These are phyloP conservation scores for Wickerhamomyces chambardii DNA, from an alignment of 805 yeast genomes.

Conservation along the genomic window DNA sequence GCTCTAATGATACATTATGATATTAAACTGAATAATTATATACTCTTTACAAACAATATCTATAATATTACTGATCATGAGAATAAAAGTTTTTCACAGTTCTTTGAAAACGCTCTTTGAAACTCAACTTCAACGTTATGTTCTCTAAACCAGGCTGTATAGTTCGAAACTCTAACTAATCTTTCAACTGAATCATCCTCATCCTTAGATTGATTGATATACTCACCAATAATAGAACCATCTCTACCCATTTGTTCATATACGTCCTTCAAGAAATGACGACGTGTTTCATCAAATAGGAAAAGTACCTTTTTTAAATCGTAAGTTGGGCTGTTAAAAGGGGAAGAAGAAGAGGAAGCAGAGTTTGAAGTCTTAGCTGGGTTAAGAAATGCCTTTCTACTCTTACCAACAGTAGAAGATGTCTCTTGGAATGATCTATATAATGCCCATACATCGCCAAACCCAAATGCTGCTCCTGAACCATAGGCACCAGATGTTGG, in stretches of 20 bases:
- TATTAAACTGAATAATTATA: too few species aligned
- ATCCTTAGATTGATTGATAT: too few species aligned
- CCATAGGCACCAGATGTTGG: conserved; percentile 3
- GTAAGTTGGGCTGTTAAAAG: too few species aligned
- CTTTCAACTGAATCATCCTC: too few species aligned
- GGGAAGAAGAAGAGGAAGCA: not conserved
- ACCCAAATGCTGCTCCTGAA: conserved; percentile 2
- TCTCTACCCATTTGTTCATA: not conserved
- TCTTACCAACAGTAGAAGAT: too few species aligned
- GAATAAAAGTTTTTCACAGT: not conserved
- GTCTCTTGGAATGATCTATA: conserved; percentile 1
- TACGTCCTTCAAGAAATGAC: not conserved
- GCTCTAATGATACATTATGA: too few species aligned
- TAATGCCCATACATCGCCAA: conserved; percentile 2
- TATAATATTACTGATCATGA: too few species aligned
- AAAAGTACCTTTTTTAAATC: not conserved
- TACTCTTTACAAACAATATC: too few species aligned
- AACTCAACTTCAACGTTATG: conserved; percentile 1
- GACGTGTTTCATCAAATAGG: conserved; percentile 1
- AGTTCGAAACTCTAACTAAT: too few species aligned
- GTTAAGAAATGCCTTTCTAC: not conserved
- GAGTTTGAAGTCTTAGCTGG: not conserved
- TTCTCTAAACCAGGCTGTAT: too few species aligned
- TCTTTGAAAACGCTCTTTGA: not conserved
- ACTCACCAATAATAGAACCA: too few species aligned